A percentile compares a stretch with the other conserved stretches of the same genome.
Conservation (phyloP, 495 filamentous ascomycete species). For the Aspergillus leporis region DNA sequence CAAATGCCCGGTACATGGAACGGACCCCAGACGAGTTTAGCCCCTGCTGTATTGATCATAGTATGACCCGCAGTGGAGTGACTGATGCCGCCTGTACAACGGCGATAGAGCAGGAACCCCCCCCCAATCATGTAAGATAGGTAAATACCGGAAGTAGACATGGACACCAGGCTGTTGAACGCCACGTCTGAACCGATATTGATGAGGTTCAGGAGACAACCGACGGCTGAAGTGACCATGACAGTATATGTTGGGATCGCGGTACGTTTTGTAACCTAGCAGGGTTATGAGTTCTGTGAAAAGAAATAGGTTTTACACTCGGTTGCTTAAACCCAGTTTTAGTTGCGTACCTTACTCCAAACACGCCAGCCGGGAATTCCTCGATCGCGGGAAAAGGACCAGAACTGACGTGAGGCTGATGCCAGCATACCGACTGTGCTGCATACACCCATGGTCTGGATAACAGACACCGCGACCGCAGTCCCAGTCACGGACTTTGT, state of each 20-base stretch:
- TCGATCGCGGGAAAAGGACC: slow-evolving; percentile 56
- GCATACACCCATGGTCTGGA: slow-evolving; percentile 41
- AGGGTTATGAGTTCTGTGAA: not conserved
- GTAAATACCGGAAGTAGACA: slow-evolving; percentile 45
- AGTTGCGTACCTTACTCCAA: slow-evolving; percentile 48
- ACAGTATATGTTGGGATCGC: slow-evolving; percentile 43
- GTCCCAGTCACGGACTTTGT: slow-evolving; percentile 44
- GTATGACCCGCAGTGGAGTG: slow-evolving; percentile 22
- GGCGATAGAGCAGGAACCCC: slow-evolving; percentile 49
- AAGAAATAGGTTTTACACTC: too few species aligned
- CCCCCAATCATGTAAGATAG: slow-evolving; percentile 44
- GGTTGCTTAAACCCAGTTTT: too few species aligned
- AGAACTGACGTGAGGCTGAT: slow-evolving; percentile 53
- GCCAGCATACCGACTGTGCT: slow-evolving; percentile 47
- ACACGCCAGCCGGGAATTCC: slow-evolving; percentile 47
- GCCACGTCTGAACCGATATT: slow-evolving; percentile 47
- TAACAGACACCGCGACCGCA: slow-evolving; percentile 42
- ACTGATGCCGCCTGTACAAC: slow-evolving; percentile 37
- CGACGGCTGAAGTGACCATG: slow-evolving; percentile 31
- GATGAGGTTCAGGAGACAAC: slow-evolving; percentile 44
- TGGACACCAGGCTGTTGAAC: slow-evolving; percentile 47
- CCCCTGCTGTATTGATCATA: slow-evolving; percentile 29
- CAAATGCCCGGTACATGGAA: slow-evolving; percentile 32
- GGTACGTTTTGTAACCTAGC: slow-evolving; percentile 34
- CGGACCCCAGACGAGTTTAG: slow-evolving; percentile 41